Base-by-base conservation (phyloP, 371 early-diverging fungal species). In the Lichtheimia hyalospora region DNA sequence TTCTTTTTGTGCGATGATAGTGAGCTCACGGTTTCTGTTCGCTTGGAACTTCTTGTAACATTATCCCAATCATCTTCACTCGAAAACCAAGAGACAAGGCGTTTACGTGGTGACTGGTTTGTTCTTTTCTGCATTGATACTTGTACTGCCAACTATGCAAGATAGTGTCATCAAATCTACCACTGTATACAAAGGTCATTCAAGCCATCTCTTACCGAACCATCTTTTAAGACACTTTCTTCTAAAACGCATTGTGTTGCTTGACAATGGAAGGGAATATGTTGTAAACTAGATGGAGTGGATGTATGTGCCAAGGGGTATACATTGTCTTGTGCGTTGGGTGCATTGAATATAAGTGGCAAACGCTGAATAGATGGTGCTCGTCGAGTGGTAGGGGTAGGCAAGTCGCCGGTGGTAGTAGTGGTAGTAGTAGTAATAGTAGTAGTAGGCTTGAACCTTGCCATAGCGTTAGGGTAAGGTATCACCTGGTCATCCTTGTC, bases 261-360 rank as follows among this genome's bases (percentile, higher is more conserved):
- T 44, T 50, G 57, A 28, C 42, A 28, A 8, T 52, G 46, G 46
- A 62, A 62, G 6, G 57, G 48, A 15, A 62, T 18, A 20, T 42
- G 49, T 3, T 25, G 50, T 13, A 62, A 23, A 12, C 48, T 57
- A 13, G 34, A 24, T 57, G 63, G 63, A 52, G 63, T 62, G 25
- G 63, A 57, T 52, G 52, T 57, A 52, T 52, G 40, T 27, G 57
- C 63, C 39, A 62, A 49, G 21, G 63, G 63, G 63, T 62, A 62
- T 56, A 62, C 3, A 12, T 53, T 25, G 24, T 21, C 51, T 41
- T 51, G 52, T 46, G 25, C 59, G 23, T 57, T 43, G 20, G 59
- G 50, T 27, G 59, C 39, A 59, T 59, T 49, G 24, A 59, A 59
- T 15, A 59, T 25, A 25, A 59, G 59, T 25, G 59, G 49, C 3